A percentile compares a stretch with the other conserved stretches of the same genome.
These are phyloP conservation scores for Piedraia hortae DNA, from an alignment of 2,329 filamentous ascomycete genomes.

Conservation along the genomic window DNA sequence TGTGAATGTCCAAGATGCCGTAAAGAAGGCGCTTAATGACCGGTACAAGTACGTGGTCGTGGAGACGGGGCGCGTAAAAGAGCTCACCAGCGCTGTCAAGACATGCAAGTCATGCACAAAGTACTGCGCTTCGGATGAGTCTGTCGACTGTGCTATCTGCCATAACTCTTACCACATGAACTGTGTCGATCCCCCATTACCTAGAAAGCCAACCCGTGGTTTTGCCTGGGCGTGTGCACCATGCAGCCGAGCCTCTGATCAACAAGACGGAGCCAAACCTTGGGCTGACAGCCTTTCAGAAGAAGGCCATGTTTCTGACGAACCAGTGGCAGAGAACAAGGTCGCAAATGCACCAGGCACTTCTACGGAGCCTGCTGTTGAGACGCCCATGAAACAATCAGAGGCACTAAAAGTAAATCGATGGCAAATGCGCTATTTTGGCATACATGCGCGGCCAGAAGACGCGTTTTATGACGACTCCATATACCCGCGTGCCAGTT, in stretches of 20 bases:
- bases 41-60: slow-evolving; percentile 92
- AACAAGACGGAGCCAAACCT: slow-evolving; percentile 67
- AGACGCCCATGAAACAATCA: slow-evolving; percentile 44
- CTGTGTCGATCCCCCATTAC: slow-evolving; percentile 69
- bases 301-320: slow-evolving; percentile 25
- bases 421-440: slow-evolving; percentile 89
- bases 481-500: slow-evolving; percentile 87
- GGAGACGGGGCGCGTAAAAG: slow-evolving; percentile 78
- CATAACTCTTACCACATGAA: slow-evolving; percentile 95
- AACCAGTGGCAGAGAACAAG: slow-evolving; percentile 21
- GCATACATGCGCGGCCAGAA: slow-evolving; percentile 82
- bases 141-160: slow-evolving; percentile 90
- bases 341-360: slow-evolving; percentile 32
- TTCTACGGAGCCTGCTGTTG: slow-evolving; percentile 22
- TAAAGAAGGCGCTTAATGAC: slow-evolving; percentile 87
- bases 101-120: slow-evolving; percentile 74
- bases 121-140: slow-evolving; percentile 87
- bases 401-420: slow-evolving; percentile 80
- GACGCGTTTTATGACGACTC: slow-evolving; percentile 82
- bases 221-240: slow-evolving; percentile 96
- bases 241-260: slow-evolving; percentile 86
- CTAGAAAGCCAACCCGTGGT: slow-evolving; percentile 88
- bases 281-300: slow-evolving; percentile 60
- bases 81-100: slow-evolving; percentile 87
- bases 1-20: slow-evolving; percentile 82